Base-by-base conservation (phyloP, 2,329 filamentous ascomycete genomes). In the Emericellopsis atlantica region DNA sequence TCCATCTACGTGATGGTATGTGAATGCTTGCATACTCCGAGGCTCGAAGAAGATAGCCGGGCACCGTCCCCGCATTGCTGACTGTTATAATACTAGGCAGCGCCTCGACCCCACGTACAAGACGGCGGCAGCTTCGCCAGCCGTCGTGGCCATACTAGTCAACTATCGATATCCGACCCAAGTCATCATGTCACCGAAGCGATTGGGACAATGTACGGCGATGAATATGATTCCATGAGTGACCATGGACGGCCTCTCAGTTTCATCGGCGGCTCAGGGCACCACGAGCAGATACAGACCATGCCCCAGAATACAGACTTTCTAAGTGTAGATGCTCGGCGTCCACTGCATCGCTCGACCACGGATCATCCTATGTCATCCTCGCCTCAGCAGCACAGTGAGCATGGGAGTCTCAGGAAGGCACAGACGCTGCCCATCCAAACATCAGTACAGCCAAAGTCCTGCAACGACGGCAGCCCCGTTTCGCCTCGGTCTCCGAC, bases 131-230 rank as follows among this genome's bases (percentile, higher is more conserved):
- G 65, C 59, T 74, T 76, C 60, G 62, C 70, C 50, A 72, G 60
- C 57, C 72, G 72, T 59, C 74, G 74, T 54, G 73, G 73, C 49
- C 74, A 77, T 59, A 61, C 60, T 45, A 72, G 62, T 54, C 71
- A 76, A 52, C 64, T 77, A 39, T 79, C 74, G 43, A 78, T 94
- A 59, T 92, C 84, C 60, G 88, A 95, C 63, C 84, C 89, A 45
- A 87, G 75, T 64, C 87, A 95, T 64, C 89, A 95, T 74, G 86
- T 95, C 57, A 95, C 88, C 43, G 89, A 95, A 61, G 84, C 87
- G 44, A 94, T 95, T 61, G 86, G 86, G 40, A 88, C 88, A 52
- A 76, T 94, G 62, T 95, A 95, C 62, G 85, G 84, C 53, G 82
- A 86, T 55, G 76, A 78, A 54, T 76, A 80, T 49, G 76, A 85